Conservation (phyloP, 2,329 filamentous ascomycete species). For the Coniochaeta pulveracea region DNA sequence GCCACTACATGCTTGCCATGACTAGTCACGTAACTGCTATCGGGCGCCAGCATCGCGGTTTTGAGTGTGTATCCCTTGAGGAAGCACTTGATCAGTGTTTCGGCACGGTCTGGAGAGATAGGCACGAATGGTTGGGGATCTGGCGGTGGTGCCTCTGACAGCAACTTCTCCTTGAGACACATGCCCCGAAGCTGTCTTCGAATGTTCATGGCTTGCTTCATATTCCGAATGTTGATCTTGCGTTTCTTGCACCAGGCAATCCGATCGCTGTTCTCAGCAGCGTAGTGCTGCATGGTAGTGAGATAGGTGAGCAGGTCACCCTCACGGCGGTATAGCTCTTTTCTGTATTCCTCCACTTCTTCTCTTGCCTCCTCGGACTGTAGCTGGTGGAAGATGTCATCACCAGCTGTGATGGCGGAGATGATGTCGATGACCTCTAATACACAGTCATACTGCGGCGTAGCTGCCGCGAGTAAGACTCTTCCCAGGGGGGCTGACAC, state of each 20-base stretch:
- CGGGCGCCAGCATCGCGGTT: slow-evolving; percentile 48
- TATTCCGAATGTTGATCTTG: slow-evolving; percentile 46
- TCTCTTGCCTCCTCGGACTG: slow-evolving; percentile 46
- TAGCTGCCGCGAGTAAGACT: slow-evolving; percentile 70
- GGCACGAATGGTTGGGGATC: slow-evolving; percentile 48
- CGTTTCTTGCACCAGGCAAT: slow-evolving; percentile 46
- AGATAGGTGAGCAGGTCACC: slow-evolving; percentile 56
- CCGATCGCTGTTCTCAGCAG: slow-evolving; percentile 42
- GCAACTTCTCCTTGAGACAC: slow-evolving; percentile 39
- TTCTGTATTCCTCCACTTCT: slow-evolving; percentile 39
- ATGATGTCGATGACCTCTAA: slow-evolving; percentile 79
- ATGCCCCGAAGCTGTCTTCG: slow-evolving; percentile 48
- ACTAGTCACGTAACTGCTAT: slow-evolving; percentile 48
- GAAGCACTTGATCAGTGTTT: slow-evolving; percentile 48
- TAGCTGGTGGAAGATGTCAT: slow-evolving; percentile 50
- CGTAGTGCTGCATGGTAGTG: slow-evolving; percentile 51
- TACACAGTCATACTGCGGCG: slow-evolving; percentile 60
- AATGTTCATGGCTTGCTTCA: slow-evolving; percentile 51
- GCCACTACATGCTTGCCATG: slow-evolving; percentile 49
- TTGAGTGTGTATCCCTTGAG: slow-evolving; percentile 48
- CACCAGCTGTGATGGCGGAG: slow-evolving; percentile 49
- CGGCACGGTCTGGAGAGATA: slow-evolving; percentile 39
- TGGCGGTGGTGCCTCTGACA: slow-evolving; percentile 29
- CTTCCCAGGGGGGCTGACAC: slow-evolving; percentile 71
- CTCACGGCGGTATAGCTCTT: slow-evolving; percentile 48